These are phyloP conservation scores for Beauveria sp. DNA, from an alignment of 2,329 filamentous ascomycete species.

Conservation along the genomic window DNA sequence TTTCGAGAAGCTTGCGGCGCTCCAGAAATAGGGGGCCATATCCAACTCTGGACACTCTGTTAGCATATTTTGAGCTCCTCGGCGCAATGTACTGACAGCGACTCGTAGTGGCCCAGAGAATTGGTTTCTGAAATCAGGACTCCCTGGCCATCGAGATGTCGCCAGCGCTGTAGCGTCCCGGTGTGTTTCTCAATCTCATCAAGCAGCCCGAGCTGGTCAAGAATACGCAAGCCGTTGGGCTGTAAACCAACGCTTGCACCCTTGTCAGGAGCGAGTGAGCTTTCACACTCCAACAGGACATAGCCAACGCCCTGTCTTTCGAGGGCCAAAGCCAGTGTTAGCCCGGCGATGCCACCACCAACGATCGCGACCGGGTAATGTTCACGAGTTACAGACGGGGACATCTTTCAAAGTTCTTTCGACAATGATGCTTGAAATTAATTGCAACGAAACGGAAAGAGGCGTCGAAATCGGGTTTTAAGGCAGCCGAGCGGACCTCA, in stretches of 20 bases:
- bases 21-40: no score
- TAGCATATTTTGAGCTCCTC: no score
- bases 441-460: no score
- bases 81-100: no score
- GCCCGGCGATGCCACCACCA: neutral
- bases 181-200: neutral
- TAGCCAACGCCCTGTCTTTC: neutral
- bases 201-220: neutral
- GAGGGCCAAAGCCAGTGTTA: neutral
- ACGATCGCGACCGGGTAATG: neutral
- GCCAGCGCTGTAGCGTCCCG: neutral
- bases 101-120: no score
- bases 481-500: no score
- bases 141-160: neutral
- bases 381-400: no score
- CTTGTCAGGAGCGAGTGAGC: neutral
- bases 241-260: neutral
- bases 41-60: no score
- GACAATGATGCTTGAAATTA: no score
- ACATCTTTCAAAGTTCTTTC: no score
- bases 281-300: neutral
- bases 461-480: no score
- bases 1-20: no score
- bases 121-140: neutral
- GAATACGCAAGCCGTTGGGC: neutral